Evolutionary conservation across 108 stramenopile genomes (phyloP).

Genomic region (Bacterosira constricta): DNA sequence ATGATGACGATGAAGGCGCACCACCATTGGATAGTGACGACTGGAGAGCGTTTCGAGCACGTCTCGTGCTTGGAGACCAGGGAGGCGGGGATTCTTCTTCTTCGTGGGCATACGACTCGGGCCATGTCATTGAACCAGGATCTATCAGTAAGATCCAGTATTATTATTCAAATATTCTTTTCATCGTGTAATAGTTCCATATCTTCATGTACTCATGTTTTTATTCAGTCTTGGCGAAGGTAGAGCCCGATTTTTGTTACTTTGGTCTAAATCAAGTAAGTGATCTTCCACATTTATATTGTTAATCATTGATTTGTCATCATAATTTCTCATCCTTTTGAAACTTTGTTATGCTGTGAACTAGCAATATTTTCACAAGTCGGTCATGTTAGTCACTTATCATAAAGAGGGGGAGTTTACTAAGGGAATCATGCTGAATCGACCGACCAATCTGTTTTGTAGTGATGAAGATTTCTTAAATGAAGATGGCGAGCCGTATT

Average conservation of each 20-base stretch:
- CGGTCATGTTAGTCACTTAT: conserved; percentile 59
- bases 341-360: no score
- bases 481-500: conserved; percentile 18
- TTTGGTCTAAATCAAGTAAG: conserved; percentile 50
- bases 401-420: conserved; percentile 60
- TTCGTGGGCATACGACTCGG: conserved; percentile 51
- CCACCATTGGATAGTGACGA: conserved; percentile 38
- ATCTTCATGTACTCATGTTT: no score
- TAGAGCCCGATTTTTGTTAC: conserved; percentile 48
- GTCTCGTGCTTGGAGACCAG: conserved; percentile 29
- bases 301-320: no score
- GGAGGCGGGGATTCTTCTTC: conserved; percentile 14
- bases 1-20: neutral
- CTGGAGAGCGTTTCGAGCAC: conserved; percentile 58
- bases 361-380: conserved; percentile 69
- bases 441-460: conserved; percentile 44
- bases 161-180: no score
- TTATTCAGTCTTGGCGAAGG: conserved; percentile 43
- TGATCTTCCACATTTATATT: no score
- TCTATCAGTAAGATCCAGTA: no score
- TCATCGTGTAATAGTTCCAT: no score
- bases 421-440: conserved; percentile 61
- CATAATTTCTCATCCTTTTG: no score
- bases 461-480: conserved; percentile 42
- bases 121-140: conserved; percentile 46